A percentile compares a stretch with the other conserved stretches of the same genome.
These are phyloP conservation scores for Themeda triandra DNA, from an alignment of 176 grass and related monocot genomes.

Conservation along the genomic window DNA sequence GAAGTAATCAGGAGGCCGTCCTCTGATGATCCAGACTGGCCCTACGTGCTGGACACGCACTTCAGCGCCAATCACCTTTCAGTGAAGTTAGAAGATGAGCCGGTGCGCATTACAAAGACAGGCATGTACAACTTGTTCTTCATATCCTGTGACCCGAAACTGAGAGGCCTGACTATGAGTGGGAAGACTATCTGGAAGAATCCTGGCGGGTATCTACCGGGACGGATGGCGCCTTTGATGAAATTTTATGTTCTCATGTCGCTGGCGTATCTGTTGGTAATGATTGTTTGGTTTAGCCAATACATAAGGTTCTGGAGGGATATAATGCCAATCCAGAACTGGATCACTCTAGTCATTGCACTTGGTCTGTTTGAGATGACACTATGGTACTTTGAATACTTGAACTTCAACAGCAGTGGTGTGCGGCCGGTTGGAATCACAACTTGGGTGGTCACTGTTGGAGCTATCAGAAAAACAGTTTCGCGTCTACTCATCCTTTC, in stretches of 20 bases:
- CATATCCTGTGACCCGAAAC: constrained; percentile 96
- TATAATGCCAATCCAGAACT: constrained; percentile 91
- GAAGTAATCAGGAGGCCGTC: constrained; percentile 89
- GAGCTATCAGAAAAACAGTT: constrained; percentile 88
- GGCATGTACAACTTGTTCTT: constrained; percentile 99
- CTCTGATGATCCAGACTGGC: constrained; percentile 75
- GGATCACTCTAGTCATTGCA: constrained; percentile 90
- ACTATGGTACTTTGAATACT: constrained; percentile 97
- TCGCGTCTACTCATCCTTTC: constrained; percentile 92
- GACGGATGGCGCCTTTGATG: constrained; percentile 90
- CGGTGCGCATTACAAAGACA: constrained; percentile 72
- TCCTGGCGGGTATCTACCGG: constrained; percentile 85
- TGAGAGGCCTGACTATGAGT: constrained; percentile 91
- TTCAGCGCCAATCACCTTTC: constrained; percentile 68
- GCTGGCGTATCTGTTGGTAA: constrained; percentile 67
- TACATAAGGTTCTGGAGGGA: constrained; percentile 97
- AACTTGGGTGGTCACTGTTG: constrained; percentile 98
- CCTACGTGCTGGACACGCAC: constrained; percentile 63
- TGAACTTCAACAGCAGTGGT: constrained; percentile 90
- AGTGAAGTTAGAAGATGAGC: constrained; percentile 48
- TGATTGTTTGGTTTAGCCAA: constrained; percentile 81
- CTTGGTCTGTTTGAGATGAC: constrained; percentile 98
- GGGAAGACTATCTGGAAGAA: constrained; percentile 98
- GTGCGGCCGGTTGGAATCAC: constrained; percentile 89
- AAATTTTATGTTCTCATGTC: constrained; percentile 94